Evolutionary conservation across 192 early-diverging fungal species (phyloP).

Genomic region (Kappamyces sp.): DNA sequence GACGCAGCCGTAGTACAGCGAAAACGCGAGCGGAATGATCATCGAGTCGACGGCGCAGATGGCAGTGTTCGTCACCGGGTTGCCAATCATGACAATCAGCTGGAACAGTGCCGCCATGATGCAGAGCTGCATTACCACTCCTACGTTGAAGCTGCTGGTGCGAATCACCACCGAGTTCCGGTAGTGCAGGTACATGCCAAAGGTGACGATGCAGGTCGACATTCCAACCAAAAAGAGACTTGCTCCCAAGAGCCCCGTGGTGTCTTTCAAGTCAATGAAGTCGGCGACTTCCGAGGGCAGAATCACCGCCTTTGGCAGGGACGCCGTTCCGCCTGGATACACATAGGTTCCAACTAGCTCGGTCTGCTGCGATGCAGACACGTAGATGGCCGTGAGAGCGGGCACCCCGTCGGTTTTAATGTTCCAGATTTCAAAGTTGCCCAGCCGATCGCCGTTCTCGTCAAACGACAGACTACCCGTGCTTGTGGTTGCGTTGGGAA

Average conservation of each 20-base stretch:
- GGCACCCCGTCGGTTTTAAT: conserved; percentile 2
- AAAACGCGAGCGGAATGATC: conserved; percentile 5
- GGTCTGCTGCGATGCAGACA: not conserved
- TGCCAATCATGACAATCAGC: conserved; percentile 7
- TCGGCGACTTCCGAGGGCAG: not conserved
- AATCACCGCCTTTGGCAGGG: not conserved
- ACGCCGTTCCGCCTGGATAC: conserved; percentile 10
- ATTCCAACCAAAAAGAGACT: conserved; percentile 1
- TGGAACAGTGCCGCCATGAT: not conserved
- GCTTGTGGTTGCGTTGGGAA: conserved; percentile 6
- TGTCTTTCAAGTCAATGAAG: not conserved
- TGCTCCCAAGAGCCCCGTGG: not conserved
- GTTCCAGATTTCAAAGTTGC: conserved; percentile 9
- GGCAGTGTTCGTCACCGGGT: not conserved
- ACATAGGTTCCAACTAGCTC: not conserved
- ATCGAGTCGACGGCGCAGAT: not conserved
- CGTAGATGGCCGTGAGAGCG: not conserved
- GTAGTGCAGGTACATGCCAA: not conserved
- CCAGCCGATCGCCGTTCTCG: conserved; percentile 8
- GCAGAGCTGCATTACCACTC: conserved; percentile 10
- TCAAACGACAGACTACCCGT: not conserved
- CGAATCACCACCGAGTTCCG: not conserved
- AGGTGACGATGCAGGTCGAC: not conserved
- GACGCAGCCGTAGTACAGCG: conserved; percentile 11
- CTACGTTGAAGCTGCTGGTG: not conserved